Evolutionary conservation across 352 stramenopile genomes (phyloP).

Genomic region (Thalassiosira livingstoniorum): DNA sequence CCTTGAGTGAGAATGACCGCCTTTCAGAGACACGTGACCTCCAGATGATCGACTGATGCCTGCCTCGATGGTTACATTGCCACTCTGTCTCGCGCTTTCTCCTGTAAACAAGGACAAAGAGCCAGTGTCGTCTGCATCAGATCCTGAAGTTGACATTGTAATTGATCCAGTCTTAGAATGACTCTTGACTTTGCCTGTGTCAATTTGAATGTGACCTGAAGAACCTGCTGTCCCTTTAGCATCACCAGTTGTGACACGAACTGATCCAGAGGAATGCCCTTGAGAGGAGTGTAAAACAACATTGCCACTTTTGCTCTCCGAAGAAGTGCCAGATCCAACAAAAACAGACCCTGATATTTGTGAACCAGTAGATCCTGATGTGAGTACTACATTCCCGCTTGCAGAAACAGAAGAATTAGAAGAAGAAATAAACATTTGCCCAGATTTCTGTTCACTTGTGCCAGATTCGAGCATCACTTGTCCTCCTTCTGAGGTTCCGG

Average conservation of each 20-base stretch:
- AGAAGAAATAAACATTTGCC: background rate
- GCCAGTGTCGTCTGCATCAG: background rate
- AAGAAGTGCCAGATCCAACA: constrained; percentile 27
- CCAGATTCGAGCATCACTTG: constrained; percentile 33
- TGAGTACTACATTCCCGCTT: background rate
- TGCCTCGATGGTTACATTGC: background rate
- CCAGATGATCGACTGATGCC: background rate
- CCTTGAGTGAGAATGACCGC: constrained; percentile 7
- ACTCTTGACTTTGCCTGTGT: background rate
- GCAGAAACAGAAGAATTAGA: background rate
- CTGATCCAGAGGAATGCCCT: background rate
- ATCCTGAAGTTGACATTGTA: background rate
- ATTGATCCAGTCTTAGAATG: background rate
- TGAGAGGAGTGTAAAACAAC: background rate
- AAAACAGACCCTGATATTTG: constrained; percentile 38
- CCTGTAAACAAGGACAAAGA: background rate
- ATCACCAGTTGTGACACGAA: background rate
- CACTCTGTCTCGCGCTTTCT: background rate
- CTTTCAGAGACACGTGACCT: constrained; percentile 20
- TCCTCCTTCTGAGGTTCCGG: constrained; percentile 41
- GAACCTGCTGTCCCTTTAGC: background rate
- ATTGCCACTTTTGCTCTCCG: background rate
- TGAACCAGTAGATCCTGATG: background rate
- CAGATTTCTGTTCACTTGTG: background rate
- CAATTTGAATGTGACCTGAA: background rate